These are phyloP conservation scores for Gracilaria domingensis DNA, from an alignment of 23 red algal species.

Conservation along the genomic window DNA sequence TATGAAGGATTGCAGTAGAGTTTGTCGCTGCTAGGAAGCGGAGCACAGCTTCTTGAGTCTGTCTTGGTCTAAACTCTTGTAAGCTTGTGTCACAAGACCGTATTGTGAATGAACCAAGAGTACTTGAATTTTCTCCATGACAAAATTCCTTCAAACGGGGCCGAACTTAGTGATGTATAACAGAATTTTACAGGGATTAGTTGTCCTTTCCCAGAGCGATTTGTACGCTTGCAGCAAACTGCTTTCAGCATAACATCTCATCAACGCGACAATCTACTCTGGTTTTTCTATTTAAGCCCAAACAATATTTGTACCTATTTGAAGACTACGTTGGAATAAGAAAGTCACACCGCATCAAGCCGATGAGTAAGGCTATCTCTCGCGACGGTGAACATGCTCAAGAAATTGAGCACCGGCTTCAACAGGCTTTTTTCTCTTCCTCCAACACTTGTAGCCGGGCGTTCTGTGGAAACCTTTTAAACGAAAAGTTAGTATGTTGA, in stretches of 20 bases:
- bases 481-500: slow-evolving; percentile 23
- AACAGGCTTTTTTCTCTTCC: neutral
- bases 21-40: neutral
- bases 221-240: neutral
- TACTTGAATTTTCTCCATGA: neutral
- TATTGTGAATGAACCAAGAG: too few relatives aligned
- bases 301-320: neutral
- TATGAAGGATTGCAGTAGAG: neutral
- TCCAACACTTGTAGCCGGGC: neutral
- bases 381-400: neutral
- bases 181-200: slow-evolving; percentile 1
- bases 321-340: neutral
- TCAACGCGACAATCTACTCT: neutral
- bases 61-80: neutral
- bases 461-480: neutral
- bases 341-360: neutral
- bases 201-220: neutral
- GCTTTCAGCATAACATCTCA: neutral
- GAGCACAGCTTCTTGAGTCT: neutral
- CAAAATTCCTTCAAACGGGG: neutral
- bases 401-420: neutral
- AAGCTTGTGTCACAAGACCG: too few relatives aligned
- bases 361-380: too few relatives aligned
- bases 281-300: neutral
- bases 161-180: neutral